A percentile compares a stretch with the other conserved stretches of the same genome.
These are phyloP conservation scores for Blastomyces percursus DNA, from an alignment of 2,329 filamentous ascomycete species.

Conservation along the genomic window DNA sequence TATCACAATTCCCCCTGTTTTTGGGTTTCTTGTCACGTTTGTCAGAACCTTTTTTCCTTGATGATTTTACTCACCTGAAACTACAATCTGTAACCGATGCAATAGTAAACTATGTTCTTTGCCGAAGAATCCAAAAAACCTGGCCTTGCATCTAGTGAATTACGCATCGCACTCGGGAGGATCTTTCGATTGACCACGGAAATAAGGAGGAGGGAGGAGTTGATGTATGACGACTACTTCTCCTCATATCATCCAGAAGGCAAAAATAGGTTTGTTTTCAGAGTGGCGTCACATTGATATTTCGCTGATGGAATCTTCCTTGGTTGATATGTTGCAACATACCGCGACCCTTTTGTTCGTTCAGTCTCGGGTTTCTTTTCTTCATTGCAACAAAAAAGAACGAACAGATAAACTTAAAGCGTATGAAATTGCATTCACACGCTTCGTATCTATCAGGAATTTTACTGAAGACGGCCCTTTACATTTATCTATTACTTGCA, in stretches of 20 bases:
- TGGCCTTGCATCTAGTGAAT: too few relatives aligned
- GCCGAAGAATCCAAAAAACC: too few relatives aligned
- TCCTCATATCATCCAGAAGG: background rate
- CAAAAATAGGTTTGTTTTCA: background rate
- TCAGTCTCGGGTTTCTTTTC: background rate
- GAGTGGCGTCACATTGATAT: background rate
- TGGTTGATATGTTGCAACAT: background rate
- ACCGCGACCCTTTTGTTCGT: too few relatives aligned
- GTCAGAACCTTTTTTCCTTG: too few relatives aligned
- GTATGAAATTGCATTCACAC: background rate
- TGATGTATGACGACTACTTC: background rate
- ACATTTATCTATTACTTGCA: background rate
- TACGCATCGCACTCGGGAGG: background rate
- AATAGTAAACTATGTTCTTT: too few relatives aligned
- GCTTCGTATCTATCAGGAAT: background rate
- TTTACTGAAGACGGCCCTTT: background rate
- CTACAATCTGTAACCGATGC: too few relatives aligned
- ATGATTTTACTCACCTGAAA: too few relatives aligned
- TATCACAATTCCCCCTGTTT: too few relatives aligned
- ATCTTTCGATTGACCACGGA: background rate
- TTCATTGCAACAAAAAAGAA: background rate
- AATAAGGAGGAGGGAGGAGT: background rate
- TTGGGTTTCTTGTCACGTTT: too few relatives aligned
- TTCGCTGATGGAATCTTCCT: background rate
- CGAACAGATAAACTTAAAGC: background rate